These are phyloP conservation scores for Allantophomopsis lycopodina DNA, from an alignment of 2,329 filamentous ascomycete species.

Conservation along the genomic window DNA sequence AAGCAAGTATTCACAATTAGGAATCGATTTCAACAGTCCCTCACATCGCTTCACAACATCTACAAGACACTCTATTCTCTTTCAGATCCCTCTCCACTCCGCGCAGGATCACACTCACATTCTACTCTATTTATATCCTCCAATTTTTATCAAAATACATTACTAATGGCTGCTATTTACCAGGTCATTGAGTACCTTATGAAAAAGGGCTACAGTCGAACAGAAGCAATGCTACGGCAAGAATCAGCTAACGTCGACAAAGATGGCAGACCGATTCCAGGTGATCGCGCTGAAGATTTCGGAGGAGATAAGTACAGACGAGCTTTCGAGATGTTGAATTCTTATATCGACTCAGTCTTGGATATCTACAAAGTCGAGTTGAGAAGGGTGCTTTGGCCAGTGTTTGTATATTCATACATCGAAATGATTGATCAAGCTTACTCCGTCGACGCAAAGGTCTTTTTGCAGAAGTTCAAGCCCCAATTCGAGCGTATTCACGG, in stretches of 20 bases:
- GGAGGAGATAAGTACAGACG: slow-evolving; percentile 67
- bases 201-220: slow-evolving; percentile 88
- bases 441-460: slow-evolving; percentile 56
- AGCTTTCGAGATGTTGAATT: slow-evolving; percentile 59
- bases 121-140: neutral
- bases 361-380: slow-evolving; percentile 95
- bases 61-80: too few species aligned
- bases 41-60: too few species aligned
- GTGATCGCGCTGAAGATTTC: slow-evolving; percentile 45
- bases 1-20: too few species aligned
- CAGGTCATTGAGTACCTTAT: slow-evolving; percentile 88
- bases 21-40: too few species aligned
- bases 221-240: slow-evolving; percentile 82
- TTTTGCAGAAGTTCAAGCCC: slow-evolving; percentile 53
- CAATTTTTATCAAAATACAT: neutral
- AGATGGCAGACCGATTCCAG: slow-evolving; percentile 62
- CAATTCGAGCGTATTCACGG: slow-evolving; percentile 66
- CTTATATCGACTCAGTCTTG: slow-evolving; percentile 83
- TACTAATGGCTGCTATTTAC: slow-evolving; percentile 2
- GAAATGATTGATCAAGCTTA: slow-evolving; percentile 64
- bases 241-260: slow-evolving; percentile 77
- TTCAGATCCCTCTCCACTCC: too few species aligned
- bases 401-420: slow-evolving; percentile 88
- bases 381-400: slow-evolving; percentile 75
- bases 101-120: too few species aligned